Percentiles rank a stretch among this genome's conserved stretches.
Conservation (phyloP, 805 yeast genomes). For the Clavispora vitiphila region DNA sequence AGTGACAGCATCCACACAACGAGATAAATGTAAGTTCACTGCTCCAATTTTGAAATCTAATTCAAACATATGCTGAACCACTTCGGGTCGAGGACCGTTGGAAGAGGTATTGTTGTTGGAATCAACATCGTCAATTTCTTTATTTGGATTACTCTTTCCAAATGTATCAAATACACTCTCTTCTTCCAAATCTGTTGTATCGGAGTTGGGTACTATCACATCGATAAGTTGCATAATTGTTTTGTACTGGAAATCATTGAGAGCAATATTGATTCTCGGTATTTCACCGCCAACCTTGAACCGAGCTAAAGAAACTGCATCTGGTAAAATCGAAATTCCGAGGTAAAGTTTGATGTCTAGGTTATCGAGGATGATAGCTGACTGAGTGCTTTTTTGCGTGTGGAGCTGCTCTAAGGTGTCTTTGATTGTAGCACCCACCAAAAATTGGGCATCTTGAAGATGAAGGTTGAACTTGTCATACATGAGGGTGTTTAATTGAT, state of each 20-base stretch:
- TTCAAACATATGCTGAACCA: conserved; percentile 62
- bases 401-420: conserved; percentile 73
- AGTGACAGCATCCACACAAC: conserved; percentile 61
- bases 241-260: conserved; percentile 89
- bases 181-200: conserved; percentile 27
- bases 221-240: conserved; percentile 76
- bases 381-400: conserved; percentile 31
- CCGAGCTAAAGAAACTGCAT: conserved; percentile 67
- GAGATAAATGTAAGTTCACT: conserved; percentile 56
- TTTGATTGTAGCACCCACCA: conserved; percentile 79
- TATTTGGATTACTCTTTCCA: conserved; percentile 11
- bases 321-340: conserved; percentile 82
- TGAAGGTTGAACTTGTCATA: conserved; percentile 79
- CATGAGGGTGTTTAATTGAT: conserved; percentile 69
- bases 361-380: conserved; percentile 67
- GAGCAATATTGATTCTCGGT: conserved; percentile 62
- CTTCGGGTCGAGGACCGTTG: conserved; percentile 11
- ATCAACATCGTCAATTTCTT: conserved; percentile 20
- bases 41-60: conserved; percentile 63
- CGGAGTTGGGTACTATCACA: conserved; percentile 54
- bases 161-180: conserved; percentile 33
- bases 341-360: conserved; percentile 67
- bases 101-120: not conserved
- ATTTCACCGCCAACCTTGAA: conserved; percentile 72
- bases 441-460: conserved; percentile 79